phyloP scores from a whole-genome alignment of 805 yeast genomes.

The Sungouiozyma ichnusensis region DNA sequence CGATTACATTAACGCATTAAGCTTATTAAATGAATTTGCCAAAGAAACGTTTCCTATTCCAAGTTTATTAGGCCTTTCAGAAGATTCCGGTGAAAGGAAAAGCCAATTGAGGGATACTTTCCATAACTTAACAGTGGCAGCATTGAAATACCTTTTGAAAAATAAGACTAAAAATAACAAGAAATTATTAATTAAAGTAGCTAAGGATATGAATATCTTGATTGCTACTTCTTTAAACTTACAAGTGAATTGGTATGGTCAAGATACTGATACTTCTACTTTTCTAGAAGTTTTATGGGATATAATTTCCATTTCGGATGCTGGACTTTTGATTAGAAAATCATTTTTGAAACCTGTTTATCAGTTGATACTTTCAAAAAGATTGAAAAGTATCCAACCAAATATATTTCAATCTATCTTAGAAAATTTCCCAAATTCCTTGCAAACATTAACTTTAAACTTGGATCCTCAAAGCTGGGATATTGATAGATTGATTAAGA shows the following conservation, averaged over 20 bases:
- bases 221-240: neutral
- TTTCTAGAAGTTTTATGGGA: slow-evolving; percentile 8
- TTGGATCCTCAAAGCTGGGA: slow-evolving; percentile 62
- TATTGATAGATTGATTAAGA: slow-evolving; percentile 58
- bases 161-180: slow-evolving; percentile 6
- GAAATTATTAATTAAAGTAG: slow-evolving; percentile 7
- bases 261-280: neutral
- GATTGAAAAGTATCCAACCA: slow-evolving; percentile 47
- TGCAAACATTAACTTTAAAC: slow-evolving; percentile 62
- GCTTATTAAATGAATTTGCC: slow-evolving; percentile 14
- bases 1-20: slow-evolving; percentile 21
- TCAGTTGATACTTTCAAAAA: neutral
- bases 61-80: slow-evolving; percentile 11
- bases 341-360: slow-evolving; percentile 1
- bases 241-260: slow-evolving; percentile 3
- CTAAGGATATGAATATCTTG: neutral
- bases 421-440: slow-evolving; percentile 32
- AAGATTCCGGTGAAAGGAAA: slow-evolving; percentile 8
- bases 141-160: slow-evolving; percentile 18
- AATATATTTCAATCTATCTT: slow-evolving; percentile 44
- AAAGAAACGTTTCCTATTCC: slow-evolving; percentile 11
- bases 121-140: slow-evolving; percentile 22
- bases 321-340: neutral
- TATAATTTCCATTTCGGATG: neutral
- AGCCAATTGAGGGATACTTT: slow-evolving; percentile 23